These are phyloP conservation scores for Zea luxurians DNA, from an alignment of 176 grass and related monocot genomes.

Conservation along the genomic window DNA sequence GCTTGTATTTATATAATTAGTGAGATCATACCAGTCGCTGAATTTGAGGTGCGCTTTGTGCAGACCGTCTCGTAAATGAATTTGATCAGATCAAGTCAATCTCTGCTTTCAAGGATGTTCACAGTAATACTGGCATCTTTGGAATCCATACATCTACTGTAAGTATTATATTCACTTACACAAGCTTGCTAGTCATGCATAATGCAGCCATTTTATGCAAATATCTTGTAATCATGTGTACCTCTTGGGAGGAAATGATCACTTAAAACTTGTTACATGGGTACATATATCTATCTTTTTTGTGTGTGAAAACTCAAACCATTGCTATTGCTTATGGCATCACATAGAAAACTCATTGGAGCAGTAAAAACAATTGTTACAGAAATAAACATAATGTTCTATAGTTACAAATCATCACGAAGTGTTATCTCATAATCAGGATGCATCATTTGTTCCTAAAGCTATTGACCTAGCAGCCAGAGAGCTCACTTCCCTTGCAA, in stretches of 20 bases:
- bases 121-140: slow-evolving; percentile 89
- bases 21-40: slow-evolving; percentile 15
- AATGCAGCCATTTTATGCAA: background rate
- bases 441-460: slow-evolving; percentile 76
- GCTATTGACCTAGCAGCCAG: slow-evolving; percentile 84
- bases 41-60: slow-evolving; percentile 39
- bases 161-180: slow-evolving; percentile 32
- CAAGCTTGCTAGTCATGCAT: slow-evolving; percentile 8
- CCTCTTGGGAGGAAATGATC: background rate
- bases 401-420: slow-evolving; percentile 3
- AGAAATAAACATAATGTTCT: background rate
- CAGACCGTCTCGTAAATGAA: slow-evolving; percentile 76
- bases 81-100: slow-evolving; percentile 84
- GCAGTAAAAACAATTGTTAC: slow-evolving; percentile 4
- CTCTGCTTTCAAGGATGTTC: slow-evolving; percentile 80
- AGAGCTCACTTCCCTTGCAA: slow-evolving; percentile 76
- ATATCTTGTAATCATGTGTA: background rate
- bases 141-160: slow-evolving; percentile 93
- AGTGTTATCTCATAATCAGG: slow-evolving; percentile 50
- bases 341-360: background rate
- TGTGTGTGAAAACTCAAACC: background rate
- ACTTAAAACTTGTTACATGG: background rate
- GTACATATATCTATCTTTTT: slow-evolving; percentile 7
- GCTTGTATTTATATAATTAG: slow-evolving; percentile 24
- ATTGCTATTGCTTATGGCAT: background rate